Base-by-base conservation (phyloP, 1,284 basidiomycete species). In the Wolfiporia cocos region DNA sequence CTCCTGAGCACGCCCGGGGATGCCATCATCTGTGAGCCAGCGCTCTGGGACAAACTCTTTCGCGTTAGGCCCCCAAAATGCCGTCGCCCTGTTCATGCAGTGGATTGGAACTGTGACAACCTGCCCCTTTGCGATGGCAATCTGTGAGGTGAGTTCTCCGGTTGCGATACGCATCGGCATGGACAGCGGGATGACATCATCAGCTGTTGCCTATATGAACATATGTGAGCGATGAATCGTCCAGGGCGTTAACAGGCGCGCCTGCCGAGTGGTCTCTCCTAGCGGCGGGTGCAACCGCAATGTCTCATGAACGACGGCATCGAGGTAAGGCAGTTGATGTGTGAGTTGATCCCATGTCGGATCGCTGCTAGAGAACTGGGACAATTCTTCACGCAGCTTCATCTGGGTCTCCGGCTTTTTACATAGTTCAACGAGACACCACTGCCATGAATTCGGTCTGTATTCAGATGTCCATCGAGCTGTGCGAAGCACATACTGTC, bases 101-200 rank as follows among this genome's bases (percentile, higher is more conserved):
- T 49, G 38, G 17, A 73, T 63, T 0, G 75, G 67, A 1, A 70
- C 58, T 1, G 51, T 54, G 9, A 81, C 44, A 1, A 50, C 40
- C 0, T 69, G 68, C 4, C 75, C 75, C 49, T 71, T 73, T 14
- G 63, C 52, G 35, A 81, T 55, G 0, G 63, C 45, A 32, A 81
- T 53, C 19, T 57, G 58, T 35, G 66, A 59, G 3, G 69, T 57
- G 0, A 53, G 45, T 34, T 64, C 46, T 0, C 74, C 75, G 1
- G 61, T 50, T 3, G 52, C 42, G 0, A 68, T 69, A 5, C 48
- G 51, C 20, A 76, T 47, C 1, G 74, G 75, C 3, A 52, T 47
- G 29, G 61, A 63, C 41, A 80, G 64, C 0, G 76, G 78, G 17
- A 81, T 67, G 2, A 76, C 51, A 41, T 80, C 76, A 48, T 79